phyloP scores from a whole-genome alignment of 2,329 filamentous ascomycete species.

The Lecanoromycetidae sp. region DNA sequence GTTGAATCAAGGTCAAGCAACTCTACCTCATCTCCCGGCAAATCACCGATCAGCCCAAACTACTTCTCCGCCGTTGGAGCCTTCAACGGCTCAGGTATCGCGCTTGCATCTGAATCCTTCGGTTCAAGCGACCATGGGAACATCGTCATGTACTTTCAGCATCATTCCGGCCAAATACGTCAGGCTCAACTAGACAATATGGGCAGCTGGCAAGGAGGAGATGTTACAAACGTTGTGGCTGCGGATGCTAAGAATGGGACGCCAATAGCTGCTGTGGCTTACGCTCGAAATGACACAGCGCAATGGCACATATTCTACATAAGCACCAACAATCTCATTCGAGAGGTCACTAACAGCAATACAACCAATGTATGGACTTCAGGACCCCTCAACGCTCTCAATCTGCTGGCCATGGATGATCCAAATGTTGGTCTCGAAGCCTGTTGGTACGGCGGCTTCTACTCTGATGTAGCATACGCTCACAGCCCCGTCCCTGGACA shows the following conservation, averaged over 20 bases:
- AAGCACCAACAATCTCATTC: slow-evolving; percentile 28
- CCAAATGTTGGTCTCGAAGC: slow-evolving; percentile 28
- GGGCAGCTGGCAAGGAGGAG: slow-evolving; percentile 30
- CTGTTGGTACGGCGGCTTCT: slow-evolving; percentile 29
- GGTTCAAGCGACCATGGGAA: slow-evolving; percentile 27
- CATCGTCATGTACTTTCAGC: slow-evolving; percentile 35
- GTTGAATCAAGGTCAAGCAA: not conserved
- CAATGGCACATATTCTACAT: slow-evolving; percentile 32
- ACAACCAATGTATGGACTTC: slow-evolving; percentile 29
- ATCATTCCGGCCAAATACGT: slow-evolving; percentile 32
- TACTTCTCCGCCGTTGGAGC: slow-evolving; percentile 32
- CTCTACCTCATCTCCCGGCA: not conserved
- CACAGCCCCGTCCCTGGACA: slow-evolving; percentile 27
- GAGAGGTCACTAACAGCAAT: slow-evolving; percentile 31
- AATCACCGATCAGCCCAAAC: slow-evolving; percentile 19
- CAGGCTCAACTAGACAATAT: slow-evolving; percentile 28
- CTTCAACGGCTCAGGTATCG: slow-evolving; percentile 38
- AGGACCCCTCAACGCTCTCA: slow-evolving; percentile 25
- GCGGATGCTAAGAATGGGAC: slow-evolving; percentile 34
- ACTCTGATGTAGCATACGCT: slow-evolving; percentile 26
- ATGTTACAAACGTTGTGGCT: slow-evolving; percentile 28
- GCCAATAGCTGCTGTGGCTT: slow-evolving; percentile 33
- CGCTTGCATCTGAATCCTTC: slow-evolving; percentile 34
- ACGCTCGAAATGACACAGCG: slow-evolving; percentile 26
- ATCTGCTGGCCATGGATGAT: slow-evolving; percentile 24